phyloP scores from a whole-genome alignment of 2,329 filamentous ascomycete species.

The Trichoderma atrobrunneum region DNA sequence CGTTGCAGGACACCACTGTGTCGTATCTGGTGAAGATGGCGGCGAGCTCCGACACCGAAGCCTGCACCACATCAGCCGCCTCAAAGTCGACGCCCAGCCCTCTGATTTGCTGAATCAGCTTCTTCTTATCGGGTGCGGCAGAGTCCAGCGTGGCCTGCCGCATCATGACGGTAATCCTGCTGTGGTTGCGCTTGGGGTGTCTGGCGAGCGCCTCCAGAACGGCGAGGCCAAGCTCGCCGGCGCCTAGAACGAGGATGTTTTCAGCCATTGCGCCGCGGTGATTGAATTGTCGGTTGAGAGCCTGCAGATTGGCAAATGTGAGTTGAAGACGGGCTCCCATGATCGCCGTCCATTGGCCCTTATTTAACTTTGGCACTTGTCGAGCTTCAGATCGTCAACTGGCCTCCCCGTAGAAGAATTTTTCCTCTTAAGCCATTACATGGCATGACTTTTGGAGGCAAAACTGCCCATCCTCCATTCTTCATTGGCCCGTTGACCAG shows the following conservation, averaged over 20 bases:
- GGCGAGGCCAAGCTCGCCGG: conserved; percentile 62
- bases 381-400: neutral
- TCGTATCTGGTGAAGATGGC: conserved; percentile 46
- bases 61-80: conserved; percentile 43
- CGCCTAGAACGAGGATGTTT: conserved; percentile 58
- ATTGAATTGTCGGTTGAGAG: conserved; percentile 20
- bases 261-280: conserved; percentile 25
- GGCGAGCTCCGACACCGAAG: conserved; percentile 38
- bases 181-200: conserved; percentile 41
- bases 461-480: neutral
- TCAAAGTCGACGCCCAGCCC: conserved; percentile 41
- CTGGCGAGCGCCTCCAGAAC: conserved; percentile 50
- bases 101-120: conserved; percentile 34
- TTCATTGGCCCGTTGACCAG: neutral
- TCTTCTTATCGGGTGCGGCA: conserved; percentile 36
- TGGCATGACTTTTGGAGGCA: conserved; percentile 2
- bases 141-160: conserved; percentile 47
- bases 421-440: neutral
- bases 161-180: conserved; percentile 52
- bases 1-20: conserved; percentile 58
- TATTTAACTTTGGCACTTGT: neutral
- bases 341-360: neutral
- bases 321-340: conserved; percentile 10
- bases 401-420: neutral
- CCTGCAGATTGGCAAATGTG: conserved; percentile 18